Evolutionary conservation across 345 rosid genomes (phyloP), one percentile per base, ranked within the genome.

Genomic region (Murraya koenigii): DNA sequence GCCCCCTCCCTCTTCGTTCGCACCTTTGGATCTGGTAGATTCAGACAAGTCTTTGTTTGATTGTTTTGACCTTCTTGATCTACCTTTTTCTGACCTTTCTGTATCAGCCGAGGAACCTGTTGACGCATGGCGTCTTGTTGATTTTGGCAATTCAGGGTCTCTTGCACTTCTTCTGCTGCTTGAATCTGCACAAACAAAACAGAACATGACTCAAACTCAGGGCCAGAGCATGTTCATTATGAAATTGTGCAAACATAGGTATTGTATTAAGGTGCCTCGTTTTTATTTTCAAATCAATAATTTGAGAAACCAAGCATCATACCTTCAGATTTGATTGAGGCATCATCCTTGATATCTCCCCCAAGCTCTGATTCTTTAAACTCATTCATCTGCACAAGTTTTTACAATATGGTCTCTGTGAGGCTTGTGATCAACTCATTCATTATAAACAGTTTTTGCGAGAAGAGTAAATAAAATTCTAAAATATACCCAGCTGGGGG

Each of bases 401-500:
- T 75, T 55, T 63, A 32, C 54, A 56, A 59, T 8, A 20, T n/a
- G 0, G 8, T 60, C 47, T 36, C 19, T 33, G 15, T 41, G 15
- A 75, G 70, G 35, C 32, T 58, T 2, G 9, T 4, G 20, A 23
- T 14, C 23, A 32, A 15, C 7, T n/a, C 56, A 15, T 5, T 52
- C 56, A 6, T 6, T 19, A 52, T 15, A 52, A 52, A 17, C 22
- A 17, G 56, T 4, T 15, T 17, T 52, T 52, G 7, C 20, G 22
- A 52, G 56, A 52, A 44, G 15, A 44, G 4, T 44, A 44, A 44
- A 44, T 11, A 6, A 60, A 56, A 20, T 10, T 47, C n/a, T 41
- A 41, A 78, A 23, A 72, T 67, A 8, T 89, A 91, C 95, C 92
- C 92, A 89, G 79, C 87, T 88, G 17, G 93, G 95, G 10, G 86